A percentile compares a stretch with the other conserved stretches of the same genome.
These are phyloP conservation scores for Pseudozyma sp. DNA, from an alignment of 1,284 basidiomycete genomes.

Conservation along the genomic window DNA sequence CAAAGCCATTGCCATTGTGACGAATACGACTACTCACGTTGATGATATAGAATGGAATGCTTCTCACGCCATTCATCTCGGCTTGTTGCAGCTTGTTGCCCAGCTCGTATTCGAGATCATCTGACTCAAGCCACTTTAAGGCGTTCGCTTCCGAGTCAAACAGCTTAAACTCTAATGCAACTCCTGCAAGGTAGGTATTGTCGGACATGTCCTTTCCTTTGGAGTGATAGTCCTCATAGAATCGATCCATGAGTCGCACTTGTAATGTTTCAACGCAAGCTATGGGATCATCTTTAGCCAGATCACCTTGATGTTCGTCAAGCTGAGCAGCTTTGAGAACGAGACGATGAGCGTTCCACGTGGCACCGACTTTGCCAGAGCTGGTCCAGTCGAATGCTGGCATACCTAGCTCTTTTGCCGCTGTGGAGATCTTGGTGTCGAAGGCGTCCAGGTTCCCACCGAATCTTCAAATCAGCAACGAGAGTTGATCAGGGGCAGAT, in stretches of 20 bases:
- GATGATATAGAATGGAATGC: conserved; percentile 56
- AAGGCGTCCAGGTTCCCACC: conserved; percentile 50
- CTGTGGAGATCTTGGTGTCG: conserved; percentile 46
- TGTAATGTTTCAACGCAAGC: conserved; percentile 27
- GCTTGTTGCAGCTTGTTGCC: conserved; percentile 47
- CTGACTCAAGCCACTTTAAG: conserved; percentile 46
- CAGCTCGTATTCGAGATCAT: conserved; percentile 52
- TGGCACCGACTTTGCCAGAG: conserved; percentile 50
- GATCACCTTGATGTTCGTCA: conserved; percentile 22
- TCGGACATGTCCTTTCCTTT: conserved; percentile 47
- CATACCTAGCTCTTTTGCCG: conserved; percentile 36
- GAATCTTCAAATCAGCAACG: conserved; percentile 6
- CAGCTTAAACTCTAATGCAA: conserved; percentile 33
- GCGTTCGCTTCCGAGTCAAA: conserved; percentile 33
- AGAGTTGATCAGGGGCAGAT: neutral
- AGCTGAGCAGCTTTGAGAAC: conserved; percentile 40
- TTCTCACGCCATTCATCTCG: conserved; percentile 54
- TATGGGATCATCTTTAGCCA: conserved; percentile 10
- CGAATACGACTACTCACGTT: conserved; percentile 29
- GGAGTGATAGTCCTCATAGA: conserved; percentile 41
- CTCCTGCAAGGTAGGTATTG: conserved; percentile 28
- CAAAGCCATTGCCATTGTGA: no score
- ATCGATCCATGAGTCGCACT: conserved; percentile 36
- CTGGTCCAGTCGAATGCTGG: conserved; percentile 43
- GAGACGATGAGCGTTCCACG: conserved; percentile 52